phyloP scores from a whole-genome alignment of 2,329 filamentous ascomycete species.

The Sporothrix globosa region DNA sequence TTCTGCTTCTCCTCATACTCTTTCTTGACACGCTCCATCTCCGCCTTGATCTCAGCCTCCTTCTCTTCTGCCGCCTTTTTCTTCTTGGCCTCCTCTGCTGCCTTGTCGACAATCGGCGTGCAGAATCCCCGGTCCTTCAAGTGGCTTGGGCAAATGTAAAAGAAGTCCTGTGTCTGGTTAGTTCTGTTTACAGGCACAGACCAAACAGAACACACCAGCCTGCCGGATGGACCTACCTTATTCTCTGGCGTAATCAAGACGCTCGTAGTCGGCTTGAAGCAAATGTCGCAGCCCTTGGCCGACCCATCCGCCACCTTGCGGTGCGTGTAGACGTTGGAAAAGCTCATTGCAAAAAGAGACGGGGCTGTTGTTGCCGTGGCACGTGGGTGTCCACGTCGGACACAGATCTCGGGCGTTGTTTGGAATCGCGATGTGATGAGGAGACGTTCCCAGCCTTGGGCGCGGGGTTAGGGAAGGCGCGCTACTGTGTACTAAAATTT shows the following conservation, averaged over 20 bases:
- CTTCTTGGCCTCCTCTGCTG: slow-evolving; percentile 64
- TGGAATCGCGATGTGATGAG: neutral
- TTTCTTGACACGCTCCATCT: slow-evolving; percentile 68
- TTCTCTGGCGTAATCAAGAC: slow-evolving; percentile 89
- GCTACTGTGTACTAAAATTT: neutral
- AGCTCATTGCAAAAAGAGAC: slow-evolving; percentile 48
- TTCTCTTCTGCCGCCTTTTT: slow-evolving; percentile 68
- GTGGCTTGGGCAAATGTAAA: slow-evolving; percentile 85
- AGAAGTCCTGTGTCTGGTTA: slow-evolving; percentile 67
- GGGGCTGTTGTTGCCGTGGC: neutral
- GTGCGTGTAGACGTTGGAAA: slow-evolving; percentile 81
- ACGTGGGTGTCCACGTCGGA: neutral
- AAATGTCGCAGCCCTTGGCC: slow-evolving; percentile 84
- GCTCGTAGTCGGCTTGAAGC: slow-evolving; percentile 83
- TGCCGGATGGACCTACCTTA: slow-evolving; percentile 61
- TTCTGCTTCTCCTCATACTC: slow-evolving; percentile 76
- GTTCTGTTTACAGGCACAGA: too few species aligned
- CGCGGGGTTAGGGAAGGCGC: slow-evolving; percentile 10
- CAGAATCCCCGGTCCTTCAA: slow-evolving; percentile 83
- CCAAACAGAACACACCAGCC: too few species aligned
- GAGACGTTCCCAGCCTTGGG: neutral
- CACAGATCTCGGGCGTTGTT: neutral
- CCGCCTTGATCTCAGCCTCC: slow-evolving; percentile 67
- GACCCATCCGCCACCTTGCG: slow-evolving; percentile 84
- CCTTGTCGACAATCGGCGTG: slow-evolving; percentile 71